Conservation (phyloP, 1,284 basidiomycete species). For the Tetrapyrgos nigripes region DNA sequence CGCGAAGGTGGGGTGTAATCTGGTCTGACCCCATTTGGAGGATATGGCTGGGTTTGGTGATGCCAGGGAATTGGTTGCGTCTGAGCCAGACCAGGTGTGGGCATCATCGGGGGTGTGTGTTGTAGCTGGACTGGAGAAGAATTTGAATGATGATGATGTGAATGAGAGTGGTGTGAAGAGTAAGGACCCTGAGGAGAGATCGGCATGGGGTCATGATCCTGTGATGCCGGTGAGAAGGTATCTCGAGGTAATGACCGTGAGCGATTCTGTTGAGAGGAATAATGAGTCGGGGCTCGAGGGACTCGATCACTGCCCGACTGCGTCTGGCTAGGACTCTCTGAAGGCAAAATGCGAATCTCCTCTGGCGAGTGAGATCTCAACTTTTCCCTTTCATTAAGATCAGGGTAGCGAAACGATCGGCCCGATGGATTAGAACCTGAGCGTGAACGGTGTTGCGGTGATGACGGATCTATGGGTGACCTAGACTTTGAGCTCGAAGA, state of each 20-base stretch:
- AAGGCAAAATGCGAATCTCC: constrained; percentile 61
- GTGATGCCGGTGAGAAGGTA: constrained; percentile 23
- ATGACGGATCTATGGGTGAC: constrained; percentile 24
- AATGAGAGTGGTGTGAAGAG: background rate
- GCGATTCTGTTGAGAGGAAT: constrained; percentile 35
- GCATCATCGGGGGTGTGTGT: constrained; percentile 14
- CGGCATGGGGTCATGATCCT: constrained; percentile 28
- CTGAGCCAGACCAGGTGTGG: constrained; percentile 32
- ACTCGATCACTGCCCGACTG: constrained; percentile 35
- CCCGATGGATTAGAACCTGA: constrained; percentile 13
- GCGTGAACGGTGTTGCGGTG: constrained; percentile 17
- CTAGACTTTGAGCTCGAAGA: constrained; percentile 19
- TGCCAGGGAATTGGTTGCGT: constrained; percentile 28
- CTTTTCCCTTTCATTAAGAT: constrained; percentile 28
- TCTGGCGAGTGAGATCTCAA: constrained; percentile 46
- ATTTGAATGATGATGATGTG: background rate
- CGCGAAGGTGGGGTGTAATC: constrained; percentile 19
- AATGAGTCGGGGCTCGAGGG: constrained; percentile 31
- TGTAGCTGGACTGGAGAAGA: constrained; percentile 25
- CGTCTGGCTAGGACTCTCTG: constrained; percentile 36
- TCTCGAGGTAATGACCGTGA: constrained; percentile 53
- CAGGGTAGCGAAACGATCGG: constrained; percentile 21
- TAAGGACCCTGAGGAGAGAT: constrained; percentile 19
- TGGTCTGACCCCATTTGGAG: constrained; percentile 26
- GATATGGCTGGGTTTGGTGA: constrained; percentile 23